Conservation (phyloP, 2,329 filamentous ascomycete species). For the Beauveria pseudobassiana region DNA sequence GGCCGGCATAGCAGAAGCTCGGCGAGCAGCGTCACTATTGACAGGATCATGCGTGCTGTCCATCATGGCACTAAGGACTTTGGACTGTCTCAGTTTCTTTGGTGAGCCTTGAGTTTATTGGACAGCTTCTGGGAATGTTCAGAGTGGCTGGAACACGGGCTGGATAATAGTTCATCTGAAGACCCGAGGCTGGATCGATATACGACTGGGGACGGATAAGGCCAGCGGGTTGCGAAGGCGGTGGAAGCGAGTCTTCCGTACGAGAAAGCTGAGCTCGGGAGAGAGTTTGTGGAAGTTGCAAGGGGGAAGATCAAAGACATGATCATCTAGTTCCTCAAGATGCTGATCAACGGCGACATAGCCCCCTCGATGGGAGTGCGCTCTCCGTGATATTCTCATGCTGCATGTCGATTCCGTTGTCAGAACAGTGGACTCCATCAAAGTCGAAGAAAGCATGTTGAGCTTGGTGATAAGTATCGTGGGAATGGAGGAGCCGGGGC, state of each 20-base stretch:
- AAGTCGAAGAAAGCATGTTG: constrained; percentile 70
- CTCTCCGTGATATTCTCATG: not conserved
- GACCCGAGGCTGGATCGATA: constrained; percentile 56
- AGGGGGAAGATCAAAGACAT: not conserved
- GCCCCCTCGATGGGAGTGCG: not conserved
- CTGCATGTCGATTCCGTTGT: constrained; percentile 28
- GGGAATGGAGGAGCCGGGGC: constrained; percentile 43
- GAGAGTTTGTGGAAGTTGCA: not conserved
- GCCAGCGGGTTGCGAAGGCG: constrained; percentile 15
- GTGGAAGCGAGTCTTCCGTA: not conserved
- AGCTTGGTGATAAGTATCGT: constrained; percentile 57
- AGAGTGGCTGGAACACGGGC: constrained; percentile 90
- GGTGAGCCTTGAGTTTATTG: constrained; percentile 55
- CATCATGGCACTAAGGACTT: constrained; percentile 58
- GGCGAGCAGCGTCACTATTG: constrained; percentile 9
- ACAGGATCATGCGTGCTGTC: constrained; percentile 16
- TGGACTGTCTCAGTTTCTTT: constrained; percentile 64
- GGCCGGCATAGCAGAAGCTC: constrained; percentile 19
- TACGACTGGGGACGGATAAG: constrained; percentile 47
- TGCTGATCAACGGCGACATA: not conserved
- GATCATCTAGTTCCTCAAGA: not conserved
- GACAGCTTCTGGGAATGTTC: constrained; percentile 82
- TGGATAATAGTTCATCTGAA: constrained; percentile 90
- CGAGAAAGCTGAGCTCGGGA: not conserved
- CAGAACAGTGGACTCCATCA: constrained; percentile 69